Evolutionary conservation across 306 rosid species (phyloP).

Genomic region (Casuarina cunninghamiana): DNA sequence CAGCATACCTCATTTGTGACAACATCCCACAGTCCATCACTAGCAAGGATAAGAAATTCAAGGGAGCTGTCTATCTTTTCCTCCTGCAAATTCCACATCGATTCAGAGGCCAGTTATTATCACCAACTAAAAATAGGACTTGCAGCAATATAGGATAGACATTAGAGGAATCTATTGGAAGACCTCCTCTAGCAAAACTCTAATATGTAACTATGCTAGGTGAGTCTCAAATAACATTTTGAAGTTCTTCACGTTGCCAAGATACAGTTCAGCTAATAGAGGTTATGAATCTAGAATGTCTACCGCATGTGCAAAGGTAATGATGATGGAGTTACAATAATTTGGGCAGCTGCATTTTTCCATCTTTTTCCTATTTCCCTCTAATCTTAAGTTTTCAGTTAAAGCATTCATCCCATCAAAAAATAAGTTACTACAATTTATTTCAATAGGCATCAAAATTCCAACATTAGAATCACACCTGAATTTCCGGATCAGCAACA

Average conservation of each 20-base stretch:
- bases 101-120: not conserved
- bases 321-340: too few species aligned
- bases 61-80: conserved; percentile 86
- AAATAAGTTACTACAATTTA: not conserved
- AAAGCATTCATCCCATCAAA: not conserved
- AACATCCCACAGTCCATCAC: conserved; percentile 98
- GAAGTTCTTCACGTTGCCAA: too few species aligned
- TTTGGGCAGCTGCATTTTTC: too few species aligned
- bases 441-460: conserved; percentile 2
- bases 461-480: conserved; percentile 43
- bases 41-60: conserved; percentile 93
- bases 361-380: too few species aligned
- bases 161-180: too few species aligned
- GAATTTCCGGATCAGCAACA: conserved; percentile 98
- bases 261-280: too few species aligned
- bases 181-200: too few species aligned
- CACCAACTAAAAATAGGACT: conserved; percentile 12
- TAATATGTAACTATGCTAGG: too few species aligned
- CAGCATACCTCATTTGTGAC: conserved; percentile 86
- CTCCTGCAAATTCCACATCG: conserved; percentile 55
- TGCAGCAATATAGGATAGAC: too few species aligned
- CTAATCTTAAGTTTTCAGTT: conserved; percentile 1
- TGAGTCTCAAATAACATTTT: too few species aligned
- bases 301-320: too few species aligned
- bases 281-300: too few species aligned